Conservation (phyloP, 1,284 basidiomycete species). For the Boletus austroedulis region DNA sequence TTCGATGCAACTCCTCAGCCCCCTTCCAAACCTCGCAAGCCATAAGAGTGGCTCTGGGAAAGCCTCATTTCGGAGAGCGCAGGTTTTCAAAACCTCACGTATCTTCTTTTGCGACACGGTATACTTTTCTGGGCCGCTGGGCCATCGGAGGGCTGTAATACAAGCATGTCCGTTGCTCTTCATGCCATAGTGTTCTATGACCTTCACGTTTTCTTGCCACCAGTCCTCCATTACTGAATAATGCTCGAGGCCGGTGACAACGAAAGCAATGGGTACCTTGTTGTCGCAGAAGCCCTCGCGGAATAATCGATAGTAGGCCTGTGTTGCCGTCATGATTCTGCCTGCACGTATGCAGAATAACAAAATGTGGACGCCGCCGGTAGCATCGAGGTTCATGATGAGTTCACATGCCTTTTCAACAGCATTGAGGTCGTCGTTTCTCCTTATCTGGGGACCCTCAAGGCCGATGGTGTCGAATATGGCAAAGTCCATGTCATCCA, state of each 20-base stretch:
- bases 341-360: conserved; percentile 41
- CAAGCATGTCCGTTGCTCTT: conserved; percentile 37
- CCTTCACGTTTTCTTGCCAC: conserved; percentile 37
- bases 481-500: conserved; percentile 19
- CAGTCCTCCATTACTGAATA: conserved; percentile 41
- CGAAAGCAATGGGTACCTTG: conserved; percentile 39
- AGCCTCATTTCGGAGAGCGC: conserved; percentile 15
- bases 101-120: conserved; percentile 21
- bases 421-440: conserved; percentile 32
- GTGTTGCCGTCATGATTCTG: conserved; percentile 35
- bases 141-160: conserved; percentile 37
- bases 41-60: conserved; percentile 22
- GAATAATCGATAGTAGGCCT: conserved; percentile 41
- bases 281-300: conserved; percentile 34
- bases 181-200: conserved; percentile 35
- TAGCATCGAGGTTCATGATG: conserved; percentile 29
- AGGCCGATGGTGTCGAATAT: conserved; percentile 46
- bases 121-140: conserved; percentile 24
- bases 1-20: conserved; percentile 22
- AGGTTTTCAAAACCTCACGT: conserved; percentile 20
- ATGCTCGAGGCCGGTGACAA: conserved; percentile 41
- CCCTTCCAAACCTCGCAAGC: conserved; percentile 18
- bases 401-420: conserved; percentile 38
- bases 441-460: conserved; percentile 36
- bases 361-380: conserved; percentile 40